Evolutionary conservation across 495 filamentous ascomycete species (phyloP).

Genomic region (Xylaria curta): DNA sequence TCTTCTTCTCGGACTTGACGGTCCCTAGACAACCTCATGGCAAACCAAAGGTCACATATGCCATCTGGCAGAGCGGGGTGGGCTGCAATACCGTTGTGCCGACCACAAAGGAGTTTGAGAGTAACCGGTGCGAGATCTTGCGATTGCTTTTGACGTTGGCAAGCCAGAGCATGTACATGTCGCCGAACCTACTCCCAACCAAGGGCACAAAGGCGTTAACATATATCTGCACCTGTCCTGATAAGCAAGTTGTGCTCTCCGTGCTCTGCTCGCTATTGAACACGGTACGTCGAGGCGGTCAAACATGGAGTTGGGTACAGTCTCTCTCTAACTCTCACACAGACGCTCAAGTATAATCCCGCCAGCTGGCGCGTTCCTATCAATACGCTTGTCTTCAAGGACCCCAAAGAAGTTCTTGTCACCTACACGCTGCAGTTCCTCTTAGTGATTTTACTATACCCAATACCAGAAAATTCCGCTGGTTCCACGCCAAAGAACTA

Average conservation of each 20-base stretch:
- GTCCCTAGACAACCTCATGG: slow-evolving; percentile 69
- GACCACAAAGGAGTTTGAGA: slow-evolving; percentile 88
- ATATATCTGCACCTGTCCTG: slow-evolving; percentile 81
- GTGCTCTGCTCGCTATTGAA: slow-evolving; percentile 92
- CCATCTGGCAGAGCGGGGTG: slow-evolving; percentile 98
- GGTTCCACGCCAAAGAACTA: slow-evolving; percentile 74
- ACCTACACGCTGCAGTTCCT: slow-evolving; percentile 92
- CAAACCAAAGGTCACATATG: slow-evolving; percentile 84
- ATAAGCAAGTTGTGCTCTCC: slow-evolving; percentile 91
- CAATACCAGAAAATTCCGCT: slow-evolving; percentile 80
- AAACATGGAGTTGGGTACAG: neutral
- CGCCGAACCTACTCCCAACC: slow-evolving; percentile 80
- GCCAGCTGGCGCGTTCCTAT: slow-evolving; percentile 94
- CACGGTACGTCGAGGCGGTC: slow-evolving; percentile 67
- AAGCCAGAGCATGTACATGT: slow-evolving; percentile 92
- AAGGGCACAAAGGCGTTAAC: slow-evolving; percentile 87
- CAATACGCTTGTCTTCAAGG: slow-evolving; percentile 91
- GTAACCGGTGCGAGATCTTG: slow-evolving; percentile 88
- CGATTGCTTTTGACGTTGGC: slow-evolving; percentile 84
- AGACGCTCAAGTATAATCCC: slow-evolving; percentile 97
- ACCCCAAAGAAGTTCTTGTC: slow-evolving; percentile 89
- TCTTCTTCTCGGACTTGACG: slow-evolving; percentile 92
- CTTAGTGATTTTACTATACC: slow-evolving; percentile 86
- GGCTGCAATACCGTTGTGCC: slow-evolving; percentile 90
- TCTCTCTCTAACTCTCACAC: slow-evolving; percentile 35